Percentiles rank a stretch among this genome's conserved stretches.
phyloP scores from a whole-genome alignment of 768 basidiomycete genomes.

The Amanita jacksonii region DNA sequence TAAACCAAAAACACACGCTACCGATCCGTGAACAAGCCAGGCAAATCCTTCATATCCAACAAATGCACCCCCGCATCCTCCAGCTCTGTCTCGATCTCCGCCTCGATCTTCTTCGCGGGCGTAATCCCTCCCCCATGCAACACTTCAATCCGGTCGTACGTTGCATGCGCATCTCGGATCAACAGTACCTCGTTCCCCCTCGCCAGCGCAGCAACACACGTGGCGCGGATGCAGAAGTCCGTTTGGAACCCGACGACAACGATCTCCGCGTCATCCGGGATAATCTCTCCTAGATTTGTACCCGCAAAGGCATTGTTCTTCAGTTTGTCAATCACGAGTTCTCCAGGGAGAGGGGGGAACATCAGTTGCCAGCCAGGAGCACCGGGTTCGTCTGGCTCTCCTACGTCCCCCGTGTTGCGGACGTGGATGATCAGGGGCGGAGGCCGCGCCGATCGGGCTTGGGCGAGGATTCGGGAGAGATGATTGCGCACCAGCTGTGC shows the following conservation, averaged over 20 bases:
- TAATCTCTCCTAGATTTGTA: constrained; percentile 39
- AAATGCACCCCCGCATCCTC: constrained; percentile 60
- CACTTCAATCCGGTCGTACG: constrained; percentile 56
- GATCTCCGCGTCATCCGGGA: constrained; percentile 48
- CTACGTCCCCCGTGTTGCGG: constrained; percentile 52
- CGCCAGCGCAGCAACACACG: constrained; percentile 52
- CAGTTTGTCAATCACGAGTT: constrained; percentile 52
- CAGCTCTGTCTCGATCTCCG: constrained; percentile 54
- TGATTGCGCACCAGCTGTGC: constrained; percentile 33
- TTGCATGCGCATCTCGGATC: constrained; percentile 57
- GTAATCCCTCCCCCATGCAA: constrained; percentile 48
- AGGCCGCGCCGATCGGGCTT: constrained; percentile 37
- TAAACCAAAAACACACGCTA: constrained; percentile 16
- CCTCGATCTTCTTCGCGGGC: constrained; percentile 40
- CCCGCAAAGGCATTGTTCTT: constrained; percentile 66
- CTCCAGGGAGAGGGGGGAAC: constrained; percentile 38
- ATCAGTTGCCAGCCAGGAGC: constrained; percentile 54
- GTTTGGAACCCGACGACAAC: constrained; percentile 61
- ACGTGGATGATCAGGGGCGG: constrained; percentile 58
- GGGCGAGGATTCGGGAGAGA: constrained; percentile 37
- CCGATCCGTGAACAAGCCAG: constrained; percentile 48
- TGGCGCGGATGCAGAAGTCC: constrained; percentile 50
- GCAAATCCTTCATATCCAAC: constrained; percentile 58
- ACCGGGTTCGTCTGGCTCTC: constrained; percentile 50
- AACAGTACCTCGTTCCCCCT: constrained; percentile 60